phyloP scores from a whole-genome alignment of 179 eudicot species.

The Amaranthus tricolor region DNA sequence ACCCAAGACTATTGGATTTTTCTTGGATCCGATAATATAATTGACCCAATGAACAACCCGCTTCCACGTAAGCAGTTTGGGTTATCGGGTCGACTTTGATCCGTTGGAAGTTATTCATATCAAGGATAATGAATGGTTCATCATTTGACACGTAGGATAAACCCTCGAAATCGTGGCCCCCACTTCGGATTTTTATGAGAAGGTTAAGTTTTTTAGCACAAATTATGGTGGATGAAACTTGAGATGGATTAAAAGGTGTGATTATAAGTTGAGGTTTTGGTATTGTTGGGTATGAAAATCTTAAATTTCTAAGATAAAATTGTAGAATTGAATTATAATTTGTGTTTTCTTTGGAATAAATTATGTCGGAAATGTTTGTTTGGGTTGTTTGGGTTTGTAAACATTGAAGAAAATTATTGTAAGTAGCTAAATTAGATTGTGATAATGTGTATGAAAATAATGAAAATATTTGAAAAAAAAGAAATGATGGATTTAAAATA shows the following conservation, averaged over 20 bases:
- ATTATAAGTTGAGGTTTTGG: conserved; percentile 25
- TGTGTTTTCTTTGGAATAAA: conserved; percentile 15
- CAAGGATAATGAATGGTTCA: conserved; percentile 25
- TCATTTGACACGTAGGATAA: conserved; percentile 22
- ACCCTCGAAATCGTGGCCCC: conserved; percentile 34
- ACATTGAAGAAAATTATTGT: conserved; percentile 21
- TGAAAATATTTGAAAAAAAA: not conserved
- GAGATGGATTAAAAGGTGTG: conserved; percentile 19
- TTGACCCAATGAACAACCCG: conserved; percentile 36
- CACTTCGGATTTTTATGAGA: conserved; percentile 27
- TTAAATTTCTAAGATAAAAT: conserved; percentile 22
- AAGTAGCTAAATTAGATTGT: not conserved
- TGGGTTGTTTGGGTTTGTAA: conserved; percentile 6
- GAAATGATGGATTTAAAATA: not conserved
- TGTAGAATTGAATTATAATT: conserved; percentile 16
- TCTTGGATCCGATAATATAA: conserved; percentile 31
- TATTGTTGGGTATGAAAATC: conserved; percentile 19
- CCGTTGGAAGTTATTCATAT: conserved; percentile 20
- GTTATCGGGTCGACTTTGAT: conserved; percentile 20
- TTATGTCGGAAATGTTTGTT: conserved; percentile 13
- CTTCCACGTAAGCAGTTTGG: conserved; percentile 32
- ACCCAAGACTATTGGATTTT: conserved; percentile 25
- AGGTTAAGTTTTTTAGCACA: conserved; percentile 23
- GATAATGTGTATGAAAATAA: not conserved
- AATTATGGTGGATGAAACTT: conserved; percentile 20